phyloP scores from a whole-genome alignment of 1,284 basidiomycete genomes.

The Ganoderma meredithae region DNA sequence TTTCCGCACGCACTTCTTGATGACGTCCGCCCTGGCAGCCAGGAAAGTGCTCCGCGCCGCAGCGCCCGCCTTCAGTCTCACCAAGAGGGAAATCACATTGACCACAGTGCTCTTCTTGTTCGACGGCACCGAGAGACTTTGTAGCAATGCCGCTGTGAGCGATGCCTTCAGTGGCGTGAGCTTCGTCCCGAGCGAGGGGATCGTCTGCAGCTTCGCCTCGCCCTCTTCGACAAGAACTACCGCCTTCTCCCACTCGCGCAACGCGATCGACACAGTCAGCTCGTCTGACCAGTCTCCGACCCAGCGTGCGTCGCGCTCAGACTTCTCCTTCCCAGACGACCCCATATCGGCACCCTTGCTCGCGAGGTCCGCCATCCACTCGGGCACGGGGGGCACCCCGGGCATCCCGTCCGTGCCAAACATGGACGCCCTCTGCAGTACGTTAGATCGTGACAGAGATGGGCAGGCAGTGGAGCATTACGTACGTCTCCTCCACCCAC shows the following conservation, averaged over 20 bases:
- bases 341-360: conserved; percentile 58
- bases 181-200: conserved; percentile 62
- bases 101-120: conserved; percentile 84
- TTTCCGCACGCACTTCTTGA: conserved; percentile 79
- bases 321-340: conserved; percentile 69
- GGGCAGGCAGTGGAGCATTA: conserved; percentile 21
- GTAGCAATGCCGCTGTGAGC: conserved; percentile 76
- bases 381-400: conserved; percentile 58
- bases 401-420: conserved; percentile 32
- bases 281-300: conserved; percentile 92
- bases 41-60: conserved; percentile 88
- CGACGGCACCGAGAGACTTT: conserved; percentile 76
- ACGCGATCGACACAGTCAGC: conserved; percentile 89
- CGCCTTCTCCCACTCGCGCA: conserved; percentile 90
- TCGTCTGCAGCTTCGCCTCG: conserved; percentile 67
- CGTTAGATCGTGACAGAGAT: background rate
- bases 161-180: conserved; percentile 74
- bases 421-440: conserved; percentile 38
- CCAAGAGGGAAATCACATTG: conserved; percentile 74
- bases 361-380: conserved; percentile 76
- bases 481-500: conserved; percentile 58
- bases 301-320: conserved; percentile 83
- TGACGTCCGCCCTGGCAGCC: conserved; percentile 77
- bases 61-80: conserved; percentile 80
- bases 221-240: conserved; percentile 86